Percentiles rank a stretch among this genome's conserved stretches.
Conservation (phyloP, 2,329 filamentous ascomycete species). For the Talaromyces sp. region DNA sequence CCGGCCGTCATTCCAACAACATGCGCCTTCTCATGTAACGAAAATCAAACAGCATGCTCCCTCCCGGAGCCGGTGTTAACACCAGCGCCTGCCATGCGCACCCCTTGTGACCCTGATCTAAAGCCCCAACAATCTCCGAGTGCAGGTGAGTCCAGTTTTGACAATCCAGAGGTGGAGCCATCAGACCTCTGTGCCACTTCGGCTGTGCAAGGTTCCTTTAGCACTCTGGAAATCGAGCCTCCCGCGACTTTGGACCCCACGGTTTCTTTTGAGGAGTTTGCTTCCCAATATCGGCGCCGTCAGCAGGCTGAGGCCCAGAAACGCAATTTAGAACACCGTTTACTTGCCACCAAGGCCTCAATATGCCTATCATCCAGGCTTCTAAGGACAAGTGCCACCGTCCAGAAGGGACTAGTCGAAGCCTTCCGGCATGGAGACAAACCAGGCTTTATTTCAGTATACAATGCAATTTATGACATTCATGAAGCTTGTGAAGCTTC, state of each 20-base stretch:
- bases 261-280: constrained; percentile 43
- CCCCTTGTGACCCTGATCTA: constrained; percentile 8
- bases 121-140: constrained; percentile 19
- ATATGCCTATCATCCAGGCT: constrained; percentile 41
- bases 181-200: background rate
- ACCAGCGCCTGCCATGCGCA: constrained; percentile 16
- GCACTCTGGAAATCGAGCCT: constrained; percentile 16
- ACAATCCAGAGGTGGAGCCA: constrained; percentile 4
- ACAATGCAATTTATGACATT: constrained; percentile 41
- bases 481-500: constrained; percentile 38
- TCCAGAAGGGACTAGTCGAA: constrained; percentile 43
- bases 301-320: constrained; percentile 38
- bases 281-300: constrained; percentile 37
- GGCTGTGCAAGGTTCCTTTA: background rate
- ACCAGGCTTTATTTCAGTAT: constrained; percentile 39
- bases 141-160: constrained; percentile 31
- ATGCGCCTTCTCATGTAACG: constrained; percentile 29
- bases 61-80: constrained; percentile 23
- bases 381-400: constrained; percentile 35
- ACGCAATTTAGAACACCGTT: constrained; percentile 35
- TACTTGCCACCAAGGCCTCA: constrained; percentile 38
- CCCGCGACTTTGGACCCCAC: constrained; percentile 13
- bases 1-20: constrained; percentile 26
- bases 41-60: constrained; percentile 21
- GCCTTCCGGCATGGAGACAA: constrained; percentile 43